Conservation (phyloP, 257 asterid genomes). For the Primulina tabacum region DNA sequence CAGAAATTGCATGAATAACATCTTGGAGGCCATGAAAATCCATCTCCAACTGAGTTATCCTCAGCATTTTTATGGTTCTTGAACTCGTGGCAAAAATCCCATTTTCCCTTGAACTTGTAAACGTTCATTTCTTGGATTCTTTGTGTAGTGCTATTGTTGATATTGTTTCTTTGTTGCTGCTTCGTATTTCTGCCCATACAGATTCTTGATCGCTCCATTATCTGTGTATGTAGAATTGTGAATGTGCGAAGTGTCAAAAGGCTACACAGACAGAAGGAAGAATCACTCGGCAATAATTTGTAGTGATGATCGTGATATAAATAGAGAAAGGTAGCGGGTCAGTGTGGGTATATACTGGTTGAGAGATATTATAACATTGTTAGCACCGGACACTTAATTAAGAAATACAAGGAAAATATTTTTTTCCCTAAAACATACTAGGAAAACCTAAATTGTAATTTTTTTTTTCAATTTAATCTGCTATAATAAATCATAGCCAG, state of each 20-base stretch:
- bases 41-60: slow-evolving; percentile 46
- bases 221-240: not conserved
- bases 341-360: too few relatives aligned
- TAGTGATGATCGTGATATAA: not conserved
- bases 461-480: too few relatives aligned
- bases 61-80: slow-evolving; percentile 16
- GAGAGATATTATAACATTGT: too few relatives aligned
- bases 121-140: slow-evolving; percentile 33
- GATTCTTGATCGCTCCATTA: slow-evolving; percentile 25
- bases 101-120: slow-evolving; percentile 37
- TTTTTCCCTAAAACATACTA: too few relatives aligned
- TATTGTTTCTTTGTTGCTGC: slow-evolving; percentile 24
- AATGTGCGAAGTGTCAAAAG: slow-evolving; percentile 18
- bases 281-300: not conserved
- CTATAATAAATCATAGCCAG: too few relatives aligned
- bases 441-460: too few relatives aligned
- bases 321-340: not conserved
- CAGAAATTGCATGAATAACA: slow-evolving; percentile 81
- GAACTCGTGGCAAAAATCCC: slow-evolving; percentile 13
- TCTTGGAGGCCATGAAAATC: slow-evolving; percentile 89
- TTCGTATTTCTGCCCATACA: slow-evolving; percentile 17
- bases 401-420: not conserved
- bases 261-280: not conserved
- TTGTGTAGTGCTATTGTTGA: not conserved
- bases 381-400: not conserved